These are phyloP conservation scores for Hypomyces perniciosus DNA, from an alignment of 2,329 filamentous ascomycete genomes.

Conservation along the genomic window DNA sequence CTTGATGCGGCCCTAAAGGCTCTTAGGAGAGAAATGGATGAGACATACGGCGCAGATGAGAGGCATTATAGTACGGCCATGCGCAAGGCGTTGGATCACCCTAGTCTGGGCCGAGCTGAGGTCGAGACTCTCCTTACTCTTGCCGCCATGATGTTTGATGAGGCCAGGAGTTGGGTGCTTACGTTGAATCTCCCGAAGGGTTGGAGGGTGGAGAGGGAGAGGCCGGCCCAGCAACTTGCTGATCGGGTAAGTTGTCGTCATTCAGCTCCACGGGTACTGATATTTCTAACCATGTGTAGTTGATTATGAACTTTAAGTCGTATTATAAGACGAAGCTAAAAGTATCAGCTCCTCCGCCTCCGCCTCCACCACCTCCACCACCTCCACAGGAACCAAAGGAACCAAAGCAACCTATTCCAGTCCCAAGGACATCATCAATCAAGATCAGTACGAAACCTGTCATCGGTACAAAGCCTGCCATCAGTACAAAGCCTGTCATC, in stretches of 20 bases:
- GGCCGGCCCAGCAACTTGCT: constrained; percentile 29
- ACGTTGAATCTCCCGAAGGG: constrained; percentile 36
- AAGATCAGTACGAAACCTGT: constrained; percentile 20
- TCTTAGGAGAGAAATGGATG: constrained; percentile 38
- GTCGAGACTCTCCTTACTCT: constrained; percentile 37
- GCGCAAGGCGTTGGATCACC: constrained; percentile 38
- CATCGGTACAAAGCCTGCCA: neutral
- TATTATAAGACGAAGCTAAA: constrained; percentile 33
- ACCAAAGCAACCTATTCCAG: constrained; percentile 22
- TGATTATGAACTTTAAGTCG: constrained; percentile 34
- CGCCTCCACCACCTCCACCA: constrained; percentile 14
- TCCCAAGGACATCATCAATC: constrained; percentile 31
- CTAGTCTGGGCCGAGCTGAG: constrained; percentile 34
- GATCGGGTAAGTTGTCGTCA: constrained; percentile 28
- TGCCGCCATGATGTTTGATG: constrained; percentile 43
- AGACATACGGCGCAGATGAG: constrained; percentile 33
- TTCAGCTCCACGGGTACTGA: neutral
- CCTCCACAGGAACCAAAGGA: constrained; percentile 19
- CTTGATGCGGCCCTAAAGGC: constrained; percentile 48
- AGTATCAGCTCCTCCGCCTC: constrained; percentile 19
- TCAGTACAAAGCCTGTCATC: constrained; percentile 14
- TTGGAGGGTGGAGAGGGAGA: constrained; percentile 35
- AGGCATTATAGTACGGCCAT: constrained; percentile 36
- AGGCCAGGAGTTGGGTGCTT: constrained; percentile 36
- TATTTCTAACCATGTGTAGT: constrained; percentile 23